Evolutionary conservation across 2,329 filamentous ascomycete genomes (phyloP), one percentile per base, ranked within the genome.

Genomic region (Alternaria atra): DNA sequence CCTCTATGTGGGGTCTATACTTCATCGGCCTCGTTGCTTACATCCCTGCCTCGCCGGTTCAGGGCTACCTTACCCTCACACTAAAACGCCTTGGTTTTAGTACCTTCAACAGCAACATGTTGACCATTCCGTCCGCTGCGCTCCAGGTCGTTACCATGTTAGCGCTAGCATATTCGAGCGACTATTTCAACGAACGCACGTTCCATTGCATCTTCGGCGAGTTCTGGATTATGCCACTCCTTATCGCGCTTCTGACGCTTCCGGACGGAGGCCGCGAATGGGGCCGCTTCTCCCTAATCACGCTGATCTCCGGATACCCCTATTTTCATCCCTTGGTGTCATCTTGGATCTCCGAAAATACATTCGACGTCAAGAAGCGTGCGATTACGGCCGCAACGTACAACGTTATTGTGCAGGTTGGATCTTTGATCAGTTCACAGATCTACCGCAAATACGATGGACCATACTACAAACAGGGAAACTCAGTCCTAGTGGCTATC

Each of bases 301-400:
- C 77, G 7, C 64, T 82, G 37, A 68, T 81, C 12, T 77, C 75
- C 9, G 78, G 75, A 0, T 76, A 80, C 35, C 80, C 80, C 0
- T 82, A 81, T 55, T 77, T 80, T 48, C 84, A 89, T 68, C 86
- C 87, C 0, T 85, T 89, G 30, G 76, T 87, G 2, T 87, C 89
- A 0, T 87, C 84, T 0, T 85, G 87, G 75, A 88, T 84, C 2
- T 87, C 86, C 3, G 83, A 87, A 52, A 91, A 90, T 69, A 85
- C 87, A 2, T 87, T 88, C 63, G 82, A 84, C 1, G 87, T 91
- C 9, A 82, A 88, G 10, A 87, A 85, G 6, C 80, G 88, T 6
- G 86, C 88, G 1, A 86, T 91, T 1, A 86, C 86, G 0, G 85
- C 87, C 0, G 88, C 86, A 0, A 77, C 87, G n/a, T 90, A 90